Evolutionary conservation across 2,329 filamentous ascomycete species (phyloP).

Genomic region (Dactylellina leptospora): DNA sequence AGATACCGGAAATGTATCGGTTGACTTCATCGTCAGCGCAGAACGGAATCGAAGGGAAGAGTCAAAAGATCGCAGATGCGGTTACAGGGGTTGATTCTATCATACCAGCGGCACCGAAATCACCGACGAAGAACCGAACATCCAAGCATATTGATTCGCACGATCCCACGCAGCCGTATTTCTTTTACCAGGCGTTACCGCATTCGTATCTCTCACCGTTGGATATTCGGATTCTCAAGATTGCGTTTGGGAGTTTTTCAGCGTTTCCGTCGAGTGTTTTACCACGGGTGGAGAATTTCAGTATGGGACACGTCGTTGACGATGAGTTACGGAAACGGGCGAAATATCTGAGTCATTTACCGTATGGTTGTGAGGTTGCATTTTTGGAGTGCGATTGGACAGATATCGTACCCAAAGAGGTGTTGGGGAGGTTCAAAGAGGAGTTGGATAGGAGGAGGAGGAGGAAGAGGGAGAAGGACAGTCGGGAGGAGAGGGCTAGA

Average conservation of each 20-base stretch:
- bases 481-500: slow-evolving; percentile 84
- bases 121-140: slow-evolving; percentile 21
- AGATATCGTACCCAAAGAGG: slow-evolving; percentile 79
- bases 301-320: slow-evolving; percentile 85
- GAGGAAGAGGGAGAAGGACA: slow-evolving; percentile 81
- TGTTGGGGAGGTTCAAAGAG: slow-evolving; percentile 76
- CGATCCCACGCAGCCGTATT: slow-evolving; percentile 69
- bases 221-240: slow-evolving; percentile 90
- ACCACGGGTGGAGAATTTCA: slow-evolving; percentile 87
- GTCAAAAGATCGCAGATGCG: neutral
- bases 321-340: slow-evolving; percentile 82
- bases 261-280: slow-evolving; percentile 85
- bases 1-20: slow-evolving; percentile 50
- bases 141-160: slow-evolving; percentile 56
- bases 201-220: slow-evolving; percentile 90
- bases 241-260: slow-evolving; percentile 83
- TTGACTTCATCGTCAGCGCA: slow-evolving; percentile 36
- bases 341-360: slow-evolving; percentile 87
- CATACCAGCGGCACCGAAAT: no score
- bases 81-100: neutral
- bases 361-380: slow-evolving; percentile 86
- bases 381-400: slow-evolving; percentile 97
- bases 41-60: slow-evolving; percentile 13
- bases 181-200: slow-evolving; percentile 86
- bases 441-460: slow-evolving; percentile 81